Evolutionary conservation across 805 yeast genomes (phyloP).

Genomic region (Candida mattraensis): DNA sequence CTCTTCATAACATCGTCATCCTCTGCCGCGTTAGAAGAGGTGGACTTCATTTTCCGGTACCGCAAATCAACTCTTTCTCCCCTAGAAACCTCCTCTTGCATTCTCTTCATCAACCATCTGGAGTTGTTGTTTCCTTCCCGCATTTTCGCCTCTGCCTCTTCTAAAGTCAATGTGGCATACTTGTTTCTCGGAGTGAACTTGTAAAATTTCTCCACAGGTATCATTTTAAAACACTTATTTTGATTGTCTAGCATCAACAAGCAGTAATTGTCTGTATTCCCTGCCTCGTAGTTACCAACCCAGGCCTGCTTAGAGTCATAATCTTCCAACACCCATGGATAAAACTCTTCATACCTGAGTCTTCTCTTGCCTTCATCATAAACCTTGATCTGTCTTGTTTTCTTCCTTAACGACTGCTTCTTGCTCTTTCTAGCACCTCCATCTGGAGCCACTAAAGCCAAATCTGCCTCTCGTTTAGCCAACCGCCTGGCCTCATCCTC

Average conservation of each 20-base stretch:
- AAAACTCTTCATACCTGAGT: slow-evolving; percentile 90
- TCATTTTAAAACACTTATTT: slow-evolving; percentile 76
- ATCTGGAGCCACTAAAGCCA: slow-evolving; percentile 85
- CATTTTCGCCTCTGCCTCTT: slow-evolving; percentile 96
- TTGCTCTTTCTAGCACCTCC: slow-evolving; percentile 79
- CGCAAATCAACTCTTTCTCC: slow-evolving; percentile 52
- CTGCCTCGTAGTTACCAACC: slow-evolving; percentile 96
- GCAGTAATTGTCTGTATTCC: slow-evolving; percentile 79
- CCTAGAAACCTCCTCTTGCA: slow-evolving; percentile 64
- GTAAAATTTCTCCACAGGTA: slow-evolving; percentile 94
- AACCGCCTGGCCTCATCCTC: slow-evolving; percentile 32
- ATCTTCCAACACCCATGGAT: slow-evolving; percentile 98
- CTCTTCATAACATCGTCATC: slow-evolving; percentile 41
- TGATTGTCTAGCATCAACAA: slow-evolving; percentile 80
- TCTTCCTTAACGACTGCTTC: slow-evolving; percentile 61
- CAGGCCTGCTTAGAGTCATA: slow-evolving; percentile 91
- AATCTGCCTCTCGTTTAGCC: slow-evolving; percentile 42
- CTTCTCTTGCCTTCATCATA: slow-evolving; percentile 82
- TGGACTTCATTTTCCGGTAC: slow-evolving; percentile 44
- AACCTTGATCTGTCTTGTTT: slow-evolving; percentile 79
- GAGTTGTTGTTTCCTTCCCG: slow-evolving; percentile 72
- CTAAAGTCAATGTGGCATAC: slow-evolving; percentile 89
- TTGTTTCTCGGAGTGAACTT: slow-evolving; percentile 90
- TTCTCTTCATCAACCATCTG: slow-evolving; percentile 93
- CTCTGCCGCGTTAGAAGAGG: slow-evolving; percentile 35